Evolutionary conservation across 2,329 filamentous ascomycete species (phyloP), one percentile per base, ranked within the genome.

Genomic region (Hymenoscyphus albidus): DNA sequence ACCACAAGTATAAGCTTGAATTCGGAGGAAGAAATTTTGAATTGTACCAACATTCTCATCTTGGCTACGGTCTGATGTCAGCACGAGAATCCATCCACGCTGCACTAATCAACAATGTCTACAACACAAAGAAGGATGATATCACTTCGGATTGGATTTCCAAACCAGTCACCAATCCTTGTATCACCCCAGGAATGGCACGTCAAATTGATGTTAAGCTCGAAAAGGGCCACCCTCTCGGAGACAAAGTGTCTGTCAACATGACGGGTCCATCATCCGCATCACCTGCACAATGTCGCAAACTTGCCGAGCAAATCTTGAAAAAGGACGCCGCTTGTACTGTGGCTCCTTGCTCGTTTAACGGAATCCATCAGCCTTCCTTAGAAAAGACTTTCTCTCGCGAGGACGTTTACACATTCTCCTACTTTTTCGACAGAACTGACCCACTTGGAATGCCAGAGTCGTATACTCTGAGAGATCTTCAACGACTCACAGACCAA

Each of bases 361-460:
- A 97, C 77, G 95, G 95, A 69, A 88, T 99, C 38, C 92, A 99
- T 80, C 95, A 99, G 78, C 95, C 95, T 10, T 89, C 90, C 27
- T 84, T 99, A 58, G 88, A 87, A 71, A 96, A 97, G 83, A 99
- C 95, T 0, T 99, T 99, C 74, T 82, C 91, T 32, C 85, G 84
- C 68, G 94, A 98, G 78, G 93, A 97, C 73, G 87, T 98, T 48
- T 99, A 94, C 80, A 92, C 98, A 71, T 94, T 99, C 79, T 96
- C 92, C 38, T 99, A 96, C 84, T 99, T 99, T 80, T 97, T 90
- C 80, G 95, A 99, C 81, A 93, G 96, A 73, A 96, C 91, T 31
- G 86, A 91, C 77, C 92, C 93, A 4, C 86, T 99, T 12, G 96
- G 96, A 70, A 98, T 99, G 93, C 95, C 96, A n/a, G 93, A 97